Conservation (phyloP, 192 early-diverging fungal species). For the Coemansia sp. region DNA sequence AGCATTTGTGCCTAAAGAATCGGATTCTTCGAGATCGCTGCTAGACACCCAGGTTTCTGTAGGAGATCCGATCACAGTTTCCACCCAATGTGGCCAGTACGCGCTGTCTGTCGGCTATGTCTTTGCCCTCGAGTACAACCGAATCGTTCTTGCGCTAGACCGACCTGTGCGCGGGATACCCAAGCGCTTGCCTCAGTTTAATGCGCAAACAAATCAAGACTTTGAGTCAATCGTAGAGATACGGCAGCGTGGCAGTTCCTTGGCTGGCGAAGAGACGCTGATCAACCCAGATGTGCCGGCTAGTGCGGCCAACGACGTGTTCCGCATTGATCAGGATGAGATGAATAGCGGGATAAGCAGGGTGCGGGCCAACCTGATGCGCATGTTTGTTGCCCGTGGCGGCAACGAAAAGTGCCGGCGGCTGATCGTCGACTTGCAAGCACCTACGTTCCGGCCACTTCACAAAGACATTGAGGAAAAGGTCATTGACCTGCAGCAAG, state of each 20-base stretch:
- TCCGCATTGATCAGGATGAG: conserved; percentile 86
- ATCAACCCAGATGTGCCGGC: conserved; percentile 31
- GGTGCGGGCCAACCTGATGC: conserved; percentile 74
- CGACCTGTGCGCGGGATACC: conserved; percentile 68
- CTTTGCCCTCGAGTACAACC: conserved; percentile 47
- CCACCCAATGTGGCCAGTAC: conserved; percentile 69
- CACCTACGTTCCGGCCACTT: conserved; percentile 62
- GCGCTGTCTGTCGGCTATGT: conserved; percentile 79
- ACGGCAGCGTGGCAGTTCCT: conserved; percentile 12
- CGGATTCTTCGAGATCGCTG: conserved; percentile 12
- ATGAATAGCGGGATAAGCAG: conserved; percentile 65
- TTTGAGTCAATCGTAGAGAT: conserved; percentile 49
- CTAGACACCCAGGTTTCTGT: conserved; percentile 48
- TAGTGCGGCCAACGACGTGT: conserved; percentile 34
- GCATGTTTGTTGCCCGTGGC: conserved; percentile 59
- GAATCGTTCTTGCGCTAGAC: conserved; percentile 62
- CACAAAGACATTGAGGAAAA: conserved; percentile 16
- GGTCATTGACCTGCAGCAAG: conserved; percentile 17
- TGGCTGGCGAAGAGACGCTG: conserved; percentile 21
- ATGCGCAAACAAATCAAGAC: conserved; percentile 60
- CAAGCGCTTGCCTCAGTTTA: conserved; percentile 56
- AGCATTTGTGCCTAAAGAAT: conserved; percentile 22
- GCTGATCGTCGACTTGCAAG: conserved; percentile 77
- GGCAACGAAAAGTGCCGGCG: conserved; percentile 60
- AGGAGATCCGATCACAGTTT: conserved; percentile 83